Conservation (phyloP, 306 rosid genomes). For the Cucurbita argyrosperma region DNA sequence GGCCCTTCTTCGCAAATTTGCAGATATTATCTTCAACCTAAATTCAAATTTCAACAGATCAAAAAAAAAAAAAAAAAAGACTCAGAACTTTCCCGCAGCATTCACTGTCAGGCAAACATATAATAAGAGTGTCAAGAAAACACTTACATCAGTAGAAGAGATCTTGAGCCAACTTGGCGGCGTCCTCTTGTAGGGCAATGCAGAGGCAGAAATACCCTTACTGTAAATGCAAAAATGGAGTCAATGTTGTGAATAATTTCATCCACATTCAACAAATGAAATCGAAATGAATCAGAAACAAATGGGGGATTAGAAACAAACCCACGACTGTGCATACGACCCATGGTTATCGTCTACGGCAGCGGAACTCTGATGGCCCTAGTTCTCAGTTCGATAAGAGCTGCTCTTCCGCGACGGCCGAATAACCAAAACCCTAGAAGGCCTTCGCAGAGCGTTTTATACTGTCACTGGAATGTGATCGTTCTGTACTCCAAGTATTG, state of each 20-base stretch:
- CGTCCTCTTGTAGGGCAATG: constrained; percentile 71
- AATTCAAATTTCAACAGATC: not conserved
- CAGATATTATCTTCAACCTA: constrained; percentile 70
- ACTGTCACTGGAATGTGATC: not conserved
- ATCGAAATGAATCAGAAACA: not conserved
- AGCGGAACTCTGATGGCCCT: not conserved
- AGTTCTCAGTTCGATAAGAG: not conserved
- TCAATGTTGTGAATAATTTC: not conserved
- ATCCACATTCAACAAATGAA: not conserved
- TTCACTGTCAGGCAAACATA: too few species aligned
- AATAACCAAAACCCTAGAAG: not conserved
- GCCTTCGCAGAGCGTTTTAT: not conserved
- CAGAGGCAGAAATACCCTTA: constrained; percentile 78
- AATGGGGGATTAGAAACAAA: constrained; percentile 13
- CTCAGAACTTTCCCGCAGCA: not conserved
- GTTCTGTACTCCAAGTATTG: not conserved
- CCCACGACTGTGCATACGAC: constrained; percentile 86
- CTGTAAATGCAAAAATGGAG: constrained; percentile 18
- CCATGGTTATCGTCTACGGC: constrained; percentile 27
- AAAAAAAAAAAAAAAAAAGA: not conserved
- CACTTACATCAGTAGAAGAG: constrained; percentile 54
- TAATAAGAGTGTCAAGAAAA: too few species aligned
- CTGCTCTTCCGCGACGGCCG: not conserved
- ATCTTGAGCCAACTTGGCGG: constrained; percentile 67
- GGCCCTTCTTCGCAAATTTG: constrained; percentile 80